A percentile compares a stretch with the other conserved stretches of the same genome.
These are phyloP conservation scores for Xylaria hypoxylon DNA, from an alignment of 2,329 filamentous ascomycete species.

Conservation along the genomic window DNA sequence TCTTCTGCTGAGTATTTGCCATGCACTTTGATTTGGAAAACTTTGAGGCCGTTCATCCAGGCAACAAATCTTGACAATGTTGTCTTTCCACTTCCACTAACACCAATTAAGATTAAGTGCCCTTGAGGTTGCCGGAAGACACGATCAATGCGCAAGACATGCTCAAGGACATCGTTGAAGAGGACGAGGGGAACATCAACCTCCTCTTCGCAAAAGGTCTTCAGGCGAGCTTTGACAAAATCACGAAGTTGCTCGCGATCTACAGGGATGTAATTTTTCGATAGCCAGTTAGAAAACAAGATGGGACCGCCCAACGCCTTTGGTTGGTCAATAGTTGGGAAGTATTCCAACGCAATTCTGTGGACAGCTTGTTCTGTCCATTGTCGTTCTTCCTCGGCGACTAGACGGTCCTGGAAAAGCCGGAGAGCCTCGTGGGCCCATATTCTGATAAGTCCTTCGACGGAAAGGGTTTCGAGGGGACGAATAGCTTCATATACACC, in stretches of 20 bases:
- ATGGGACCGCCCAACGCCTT: slow-evolving; percentile 93
- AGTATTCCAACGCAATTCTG: slow-evolving; percentile 88
- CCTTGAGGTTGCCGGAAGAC: slow-evolving; percentile 99
- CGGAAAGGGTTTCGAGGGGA: slow-evolving; percentile 85
- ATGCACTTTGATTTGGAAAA: slow-evolving; percentile 99
- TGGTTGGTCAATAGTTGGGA: slow-evolving; percentile 93
- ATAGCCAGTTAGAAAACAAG: slow-evolving; percentile 98
- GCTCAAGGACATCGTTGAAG: slow-evolving; percentile 99
- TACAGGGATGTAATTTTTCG: slow-evolving; percentile 97
- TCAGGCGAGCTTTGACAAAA: slow-evolving; percentile 95
- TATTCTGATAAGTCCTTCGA: slow-evolving; percentile 94
- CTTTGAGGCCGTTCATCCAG: slow-evolving; percentile 99
- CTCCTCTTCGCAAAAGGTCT: slow-evolving; percentile 99
- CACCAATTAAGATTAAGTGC: slow-evolving; percentile 97
- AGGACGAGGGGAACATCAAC: slow-evolving; percentile 97
- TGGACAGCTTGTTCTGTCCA: slow-evolving; percentile 94
- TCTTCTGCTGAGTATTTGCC: slow-evolving; percentile 98
- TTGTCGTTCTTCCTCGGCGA: slow-evolving; percentile 90
- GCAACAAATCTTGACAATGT: slow-evolving; percentile 97
- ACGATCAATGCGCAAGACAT: slow-evolving; percentile 96
- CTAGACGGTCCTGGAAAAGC: slow-evolving; percentile 96
- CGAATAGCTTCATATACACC: slow-evolving; percentile 97
- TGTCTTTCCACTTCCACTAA: slow-evolving; percentile 98
- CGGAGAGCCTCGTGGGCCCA: slow-evolving; percentile 98
- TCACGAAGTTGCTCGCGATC: slow-evolving; percentile 94